phyloP scores from a whole-genome alignment of 2,329 filamentous ascomycete genomes.

The Fusarium sambucinum region DNA sequence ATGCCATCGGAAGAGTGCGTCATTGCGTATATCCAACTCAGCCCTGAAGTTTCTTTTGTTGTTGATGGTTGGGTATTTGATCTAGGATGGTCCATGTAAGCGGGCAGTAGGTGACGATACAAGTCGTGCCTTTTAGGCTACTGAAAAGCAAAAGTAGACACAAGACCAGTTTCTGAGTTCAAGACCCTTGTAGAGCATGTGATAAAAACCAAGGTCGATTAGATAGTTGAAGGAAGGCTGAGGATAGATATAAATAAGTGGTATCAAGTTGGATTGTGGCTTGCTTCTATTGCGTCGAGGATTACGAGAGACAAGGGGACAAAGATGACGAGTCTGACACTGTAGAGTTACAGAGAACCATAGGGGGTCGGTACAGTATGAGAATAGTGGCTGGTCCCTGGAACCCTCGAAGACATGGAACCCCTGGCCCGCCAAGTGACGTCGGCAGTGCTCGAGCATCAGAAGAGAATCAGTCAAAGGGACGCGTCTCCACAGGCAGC shows the following conservation, averaged over 20 bases:
- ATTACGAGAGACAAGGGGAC: slow-evolving; percentile 21
- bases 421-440: slow-evolving; percentile 42
- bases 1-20: slow-evolving; percentile 29
- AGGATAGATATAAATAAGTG: slow-evolving; percentile 29
- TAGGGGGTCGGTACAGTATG: neutral
- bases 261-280: slow-evolving; percentile 13
- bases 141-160: slow-evolving; percentile 9
- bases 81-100: slow-evolving; percentile 32
- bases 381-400: slow-evolving; percentile 4
- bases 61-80: slow-evolving; percentile 4
- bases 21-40: slow-evolving; percentile 20
- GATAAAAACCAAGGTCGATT: slow-evolving; percentile 29
- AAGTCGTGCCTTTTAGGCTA: neutral
- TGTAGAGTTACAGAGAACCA: neutral
- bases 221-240: slow-evolving; percentile 3
- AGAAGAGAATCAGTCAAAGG: neutral
- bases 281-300: slow-evolving; percentile 16
- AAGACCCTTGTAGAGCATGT: slow-evolving; percentile 14
- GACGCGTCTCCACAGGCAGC: slow-evolving; percentile 39
- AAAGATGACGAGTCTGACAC: neutral
- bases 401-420: slow-evolving; percentile 8
- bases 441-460: slow-evolving; percentile 38
- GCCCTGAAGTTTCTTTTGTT: slow-evolving; percentile 9
- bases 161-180: slow-evolving; percentile 8
- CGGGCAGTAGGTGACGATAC: slow-evolving; percentile 17